phyloP scores from a whole-genome alignment of 768 basidiomycete genomes.

The Lyophyllum shimeji region DNA sequence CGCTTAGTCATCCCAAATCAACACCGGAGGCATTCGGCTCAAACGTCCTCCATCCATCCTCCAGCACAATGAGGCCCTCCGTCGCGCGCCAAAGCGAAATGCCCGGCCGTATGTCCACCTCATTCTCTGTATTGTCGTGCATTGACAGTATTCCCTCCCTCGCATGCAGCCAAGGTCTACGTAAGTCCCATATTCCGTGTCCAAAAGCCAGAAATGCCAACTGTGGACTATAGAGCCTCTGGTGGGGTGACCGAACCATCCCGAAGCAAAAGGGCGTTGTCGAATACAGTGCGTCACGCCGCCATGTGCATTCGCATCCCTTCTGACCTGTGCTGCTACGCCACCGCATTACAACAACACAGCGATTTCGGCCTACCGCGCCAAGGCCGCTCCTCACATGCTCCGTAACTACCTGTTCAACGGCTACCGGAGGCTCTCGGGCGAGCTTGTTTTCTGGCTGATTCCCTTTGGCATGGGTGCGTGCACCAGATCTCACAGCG shows the following conservation, averaged over 20 bases:
- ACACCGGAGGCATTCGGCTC: not conserved
- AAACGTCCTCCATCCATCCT: not conserved
- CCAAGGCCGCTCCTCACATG: slow-evolving; percentile 69
- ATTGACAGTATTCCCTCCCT: too few species aligned
- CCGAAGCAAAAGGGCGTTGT: slow-evolving; percentile 72
- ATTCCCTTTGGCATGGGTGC: slow-evolving; percentile 77
- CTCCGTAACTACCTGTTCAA: slow-evolving; percentile 82
- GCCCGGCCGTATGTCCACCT: slow-evolving; percentile 72
- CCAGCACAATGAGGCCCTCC: slow-evolving; percentile 59
- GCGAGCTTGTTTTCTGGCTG: slow-evolving; percentile 75
- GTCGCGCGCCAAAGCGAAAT: slow-evolving; percentile 65
- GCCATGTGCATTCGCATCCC: not conserved
- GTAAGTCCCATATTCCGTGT: slow-evolving; percentile 46
- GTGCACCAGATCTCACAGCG: slow-evolving; percentile 27
- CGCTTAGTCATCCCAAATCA: not conserved
- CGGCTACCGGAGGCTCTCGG: slow-evolving; percentile 74
- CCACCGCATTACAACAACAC: not conserved
- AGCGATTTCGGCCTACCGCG: slow-evolving; percentile 86
- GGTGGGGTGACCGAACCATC: slow-evolving; percentile 84
- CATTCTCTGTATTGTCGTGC: not conserved
- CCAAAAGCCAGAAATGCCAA: not conserved
- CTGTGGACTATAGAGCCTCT: slow-evolving; percentile 58
- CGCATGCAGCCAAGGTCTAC: slow-evolving; percentile 78
- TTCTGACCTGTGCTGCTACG: too few species aligned
- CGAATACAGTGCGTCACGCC: slow-evolving; percentile 70